A percentile compares a stretch with the other conserved stretches of the same genome.
Evolutionary conservation across 768 basidiomycete species (phyloP).

Genomic region (Lenzites betulinus): DNA sequence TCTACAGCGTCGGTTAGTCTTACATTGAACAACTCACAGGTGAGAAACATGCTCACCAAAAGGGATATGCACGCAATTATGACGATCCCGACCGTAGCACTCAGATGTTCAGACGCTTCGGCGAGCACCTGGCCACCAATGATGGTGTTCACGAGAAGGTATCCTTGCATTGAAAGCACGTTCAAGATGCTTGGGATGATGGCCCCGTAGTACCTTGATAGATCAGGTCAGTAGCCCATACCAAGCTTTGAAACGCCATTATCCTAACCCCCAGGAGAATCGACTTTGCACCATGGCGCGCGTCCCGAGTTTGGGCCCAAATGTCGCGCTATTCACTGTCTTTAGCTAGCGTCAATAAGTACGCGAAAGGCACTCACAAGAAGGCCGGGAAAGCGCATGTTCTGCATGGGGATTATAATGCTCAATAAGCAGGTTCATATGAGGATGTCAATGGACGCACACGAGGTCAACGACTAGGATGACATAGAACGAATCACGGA

Average conservation of each 20-base stretch:
- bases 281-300: slow-evolving; percentile 58
- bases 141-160: slow-evolving; percentile 50
- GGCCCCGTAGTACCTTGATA: slow-evolving; percentile 44
- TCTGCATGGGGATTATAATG: slow-evolving; percentile 22
- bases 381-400: slow-evolving; percentile 38
- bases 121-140: slow-evolving; percentile 51
- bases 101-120: slow-evolving; percentile 34
- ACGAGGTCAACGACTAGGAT: slow-evolving; percentile 48
- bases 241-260: neutral
- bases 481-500: slow-evolving; percentile 44
- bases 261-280: slow-evolving; percentile 49
- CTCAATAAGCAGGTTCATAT: too few relatives aligned
- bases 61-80: slow-evolving; percentile 44
- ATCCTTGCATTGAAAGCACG: slow-evolving; percentile 47
- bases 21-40: too few relatives aligned
- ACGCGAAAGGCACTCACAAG: slow-evolving; percentile 33
- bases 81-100: slow-evolving; percentile 42
- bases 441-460: slow-evolving; percentile 31
- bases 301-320: slow-evolving; percentile 56
- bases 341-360: neutral
- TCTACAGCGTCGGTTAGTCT: slow-evolving; percentile 7
- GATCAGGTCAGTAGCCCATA: neutral
- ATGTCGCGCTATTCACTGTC: slow-evolving; percentile 40
- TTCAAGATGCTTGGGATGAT: slow-evolving; percentile 43
- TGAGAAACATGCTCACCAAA: slow-evolving; percentile 22